Conservation (phyloP, 805 yeast genomes). For the Saccharomycopsis schoenii region DNA sequence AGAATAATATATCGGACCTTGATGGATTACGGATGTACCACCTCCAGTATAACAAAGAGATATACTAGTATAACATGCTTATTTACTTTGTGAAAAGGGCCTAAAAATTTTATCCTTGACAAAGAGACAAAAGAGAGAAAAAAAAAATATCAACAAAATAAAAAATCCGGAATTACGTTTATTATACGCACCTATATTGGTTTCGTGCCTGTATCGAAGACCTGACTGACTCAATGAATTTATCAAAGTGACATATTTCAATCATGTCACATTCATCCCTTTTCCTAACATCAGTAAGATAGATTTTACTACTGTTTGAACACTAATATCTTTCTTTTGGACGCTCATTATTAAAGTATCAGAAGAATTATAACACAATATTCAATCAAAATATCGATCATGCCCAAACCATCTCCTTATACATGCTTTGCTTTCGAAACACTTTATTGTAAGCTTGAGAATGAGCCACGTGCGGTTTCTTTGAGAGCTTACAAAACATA, state of each 20-base stretch:
- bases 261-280: not conserved
- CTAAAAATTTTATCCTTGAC: not conserved
- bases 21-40: not conserved
- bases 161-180: not conserved
- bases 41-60: not conserved
- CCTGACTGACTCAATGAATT: not conserved
- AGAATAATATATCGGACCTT: not conserved
- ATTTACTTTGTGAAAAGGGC: no score
- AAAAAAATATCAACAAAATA: no score
- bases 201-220: not conserved
- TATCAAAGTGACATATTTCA: not conserved
- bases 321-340: not conserved
- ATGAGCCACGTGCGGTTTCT: slow-evolving; percentile 12
- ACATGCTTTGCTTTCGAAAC: slow-evolving; percentile 35
- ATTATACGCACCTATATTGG: not conserved
- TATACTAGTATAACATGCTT: not conserved
- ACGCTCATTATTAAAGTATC: no score
- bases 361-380: no score
- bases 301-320: not conserved
- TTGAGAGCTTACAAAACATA: not conserved
- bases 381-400: not conserved
- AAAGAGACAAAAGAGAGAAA: no score
- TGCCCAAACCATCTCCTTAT: slow-evolving; percentile 22
- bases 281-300: not conserved
- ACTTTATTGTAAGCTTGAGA: slow-evolving; percentile 24